These are phyloP conservation scores for Lactarius vividus DNA, from an alignment of 768 basidiomycete species.

Conservation along the genomic window DNA sequence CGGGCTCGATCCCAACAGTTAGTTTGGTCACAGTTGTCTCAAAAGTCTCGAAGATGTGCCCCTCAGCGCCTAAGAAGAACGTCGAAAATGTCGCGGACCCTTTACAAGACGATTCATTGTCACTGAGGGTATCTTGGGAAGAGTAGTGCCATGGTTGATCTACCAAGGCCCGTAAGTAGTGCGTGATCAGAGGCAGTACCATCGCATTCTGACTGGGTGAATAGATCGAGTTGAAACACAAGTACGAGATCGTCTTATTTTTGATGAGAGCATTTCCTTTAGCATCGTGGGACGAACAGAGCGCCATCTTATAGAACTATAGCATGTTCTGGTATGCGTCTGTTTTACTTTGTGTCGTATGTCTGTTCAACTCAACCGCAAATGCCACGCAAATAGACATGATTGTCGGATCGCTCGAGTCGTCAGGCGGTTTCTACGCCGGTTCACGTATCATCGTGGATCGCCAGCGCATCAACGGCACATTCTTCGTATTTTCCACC, in stretches of 20 bases:
- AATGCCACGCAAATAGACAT: not conserved
- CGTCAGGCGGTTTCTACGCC: not conserved
- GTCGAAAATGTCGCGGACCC: slow-evolving; percentile 75
- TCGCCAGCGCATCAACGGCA: not conserved
- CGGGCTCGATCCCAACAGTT: too few relatives aligned
- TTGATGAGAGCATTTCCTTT: slow-evolving; percentile 94
- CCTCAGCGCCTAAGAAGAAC: slow-evolving; percentile 76
- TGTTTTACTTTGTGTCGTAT: not conserved
- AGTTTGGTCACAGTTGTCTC: too few relatives aligned
- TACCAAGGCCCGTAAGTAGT: slow-evolving; percentile 80
- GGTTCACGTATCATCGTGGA: not conserved
- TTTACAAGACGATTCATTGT: slow-evolving; percentile 92
- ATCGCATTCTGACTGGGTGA: not conserved
- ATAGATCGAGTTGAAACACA: slow-evolving; percentile 92
- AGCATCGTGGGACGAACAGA: slow-evolving; percentile 68
- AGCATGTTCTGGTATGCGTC: slow-evolving; percentile 80
- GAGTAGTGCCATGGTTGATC: slow-evolving; percentile 87
- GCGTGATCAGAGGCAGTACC: not conserved
- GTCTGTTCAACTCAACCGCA: too few relatives aligned
- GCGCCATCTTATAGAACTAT: too few relatives aligned
- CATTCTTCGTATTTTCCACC: not conserved
- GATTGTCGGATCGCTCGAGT: not conserved
- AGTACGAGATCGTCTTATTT: slow-evolving; percentile 91
- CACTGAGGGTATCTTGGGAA: slow-evolving; percentile 94
- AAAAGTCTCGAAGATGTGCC: slow-evolving; percentile 88